phyloP scores from a whole-genome alignment of 352 stramenopile genomes.

The Hyaloperonospora arabidopsidis region DNA sequence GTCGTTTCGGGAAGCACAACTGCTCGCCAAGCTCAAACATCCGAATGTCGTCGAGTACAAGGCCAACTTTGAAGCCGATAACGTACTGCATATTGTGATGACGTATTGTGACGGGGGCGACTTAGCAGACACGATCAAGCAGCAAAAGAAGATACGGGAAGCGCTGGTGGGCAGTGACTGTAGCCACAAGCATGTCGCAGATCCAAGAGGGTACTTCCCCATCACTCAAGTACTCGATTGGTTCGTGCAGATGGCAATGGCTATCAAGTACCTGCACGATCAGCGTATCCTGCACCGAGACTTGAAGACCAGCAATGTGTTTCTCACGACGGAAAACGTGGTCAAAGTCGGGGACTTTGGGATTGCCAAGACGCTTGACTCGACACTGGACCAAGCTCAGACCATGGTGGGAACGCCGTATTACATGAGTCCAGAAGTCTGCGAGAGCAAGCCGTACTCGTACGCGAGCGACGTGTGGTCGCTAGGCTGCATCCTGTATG shows the following conservation, averaged over 20 bases:
- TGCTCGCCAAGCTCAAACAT: constrained; percentile 87
- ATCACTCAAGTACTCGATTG: constrained; percentile 66
- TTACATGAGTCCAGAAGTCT: constrained; percentile 92
- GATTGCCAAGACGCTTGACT: constrained; percentile 84
- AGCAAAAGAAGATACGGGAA: constrained; percentile 26
- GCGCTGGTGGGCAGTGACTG: constrained; percentile 9
- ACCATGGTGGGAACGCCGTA: constrained; percentile 90
- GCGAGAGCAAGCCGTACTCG: constrained; percentile 88
- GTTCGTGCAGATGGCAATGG: constrained; percentile 92
- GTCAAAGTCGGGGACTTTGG: constrained; percentile 91
- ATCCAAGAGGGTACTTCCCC: constrained; percentile 43
- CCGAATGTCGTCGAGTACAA: constrained; percentile 94
- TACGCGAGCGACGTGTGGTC: constrained; percentile 90
- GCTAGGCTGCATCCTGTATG: constrained; percentile 87
- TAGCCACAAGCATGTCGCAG: neutral
- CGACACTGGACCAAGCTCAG: constrained; percentile 76
- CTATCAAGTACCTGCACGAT: constrained; percentile 90
- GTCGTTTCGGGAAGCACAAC: constrained; percentile 79
- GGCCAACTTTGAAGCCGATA: constrained; percentile 78
- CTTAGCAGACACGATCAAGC: constrained; percentile 55
- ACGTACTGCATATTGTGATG: constrained; percentile 92
- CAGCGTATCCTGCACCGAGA: constrained; percentile 89
- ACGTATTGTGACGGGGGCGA: constrained; percentile 92
- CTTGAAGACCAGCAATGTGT: constrained; percentile 93
- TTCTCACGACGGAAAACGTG: constrained; percentile 75